Conservation (phyloP, 2,329 filamentous ascomycete genomes). For the Trichoderma hamatum region DNA sequence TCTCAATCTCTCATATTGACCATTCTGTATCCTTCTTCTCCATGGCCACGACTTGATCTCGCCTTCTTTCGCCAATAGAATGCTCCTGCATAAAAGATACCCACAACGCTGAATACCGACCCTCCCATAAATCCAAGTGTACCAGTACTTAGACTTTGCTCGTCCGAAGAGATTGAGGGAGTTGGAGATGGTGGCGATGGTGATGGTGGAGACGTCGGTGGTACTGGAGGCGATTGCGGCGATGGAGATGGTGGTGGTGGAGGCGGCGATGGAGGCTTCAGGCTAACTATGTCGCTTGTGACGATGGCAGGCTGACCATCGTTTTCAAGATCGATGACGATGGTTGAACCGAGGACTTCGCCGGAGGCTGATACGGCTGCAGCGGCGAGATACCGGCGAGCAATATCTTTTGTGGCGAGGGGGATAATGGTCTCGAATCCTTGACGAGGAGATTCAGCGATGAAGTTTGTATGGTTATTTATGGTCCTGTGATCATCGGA, state of each 20-base stretch:
- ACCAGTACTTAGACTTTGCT: background rate
- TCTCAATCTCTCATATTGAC: slow-evolving; percentile 3
- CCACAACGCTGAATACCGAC: background rate
- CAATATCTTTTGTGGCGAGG: background rate
- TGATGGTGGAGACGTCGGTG: background rate
- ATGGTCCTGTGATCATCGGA: slow-evolving; percentile 12
- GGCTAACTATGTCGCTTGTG: background rate
- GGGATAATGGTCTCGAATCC: slow-evolving; percentile 3
- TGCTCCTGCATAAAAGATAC: background rate
- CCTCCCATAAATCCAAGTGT: slow-evolving; percentile 4
- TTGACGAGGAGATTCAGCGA: background rate
- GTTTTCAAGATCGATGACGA: slow-evolving; percentile 8
- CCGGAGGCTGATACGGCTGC: slow-evolving; percentile 9
- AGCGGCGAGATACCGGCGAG: slow-evolving; percentile 4
- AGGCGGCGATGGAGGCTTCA: background rate
- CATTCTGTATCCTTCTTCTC: slow-evolving; percentile 12
- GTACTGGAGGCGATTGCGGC: background rate
- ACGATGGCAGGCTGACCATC: slow-evolving; percentile 1
- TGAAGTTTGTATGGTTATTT: background rate
- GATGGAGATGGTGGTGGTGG: background rate
- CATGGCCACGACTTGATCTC: background rate
- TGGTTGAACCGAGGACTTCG: slow-evolving; percentile 1
- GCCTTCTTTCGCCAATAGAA: slow-evolving; percentile 2
- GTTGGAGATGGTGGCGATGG: background rate
- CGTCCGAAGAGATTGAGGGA: background rate